phyloP scores from a whole-genome alignment of 169 alveolate genomes.

The Eimeria maxima region DNA sequence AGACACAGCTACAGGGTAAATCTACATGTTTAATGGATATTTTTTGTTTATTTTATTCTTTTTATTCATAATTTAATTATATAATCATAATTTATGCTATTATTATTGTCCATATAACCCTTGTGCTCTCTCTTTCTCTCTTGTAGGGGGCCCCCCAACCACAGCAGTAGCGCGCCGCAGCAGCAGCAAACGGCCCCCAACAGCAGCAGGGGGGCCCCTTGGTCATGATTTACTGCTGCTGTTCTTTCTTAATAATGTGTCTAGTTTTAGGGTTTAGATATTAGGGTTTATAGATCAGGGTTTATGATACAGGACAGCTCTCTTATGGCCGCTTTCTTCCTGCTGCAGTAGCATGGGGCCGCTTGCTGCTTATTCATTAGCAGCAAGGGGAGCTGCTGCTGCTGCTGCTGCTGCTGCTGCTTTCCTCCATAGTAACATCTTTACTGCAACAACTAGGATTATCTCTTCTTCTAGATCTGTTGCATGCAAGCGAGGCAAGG shows the following conservation, averaged over 20 bases:
- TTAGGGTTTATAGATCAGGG: background rate
- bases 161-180: background rate
- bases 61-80: too few relatives aligned
- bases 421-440: too few relatives aligned
- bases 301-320: background rate
- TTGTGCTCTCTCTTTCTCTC: background rate
- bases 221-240: background rate
- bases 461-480: background rate
- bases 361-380: too few relatives aligned
- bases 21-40: background rate
- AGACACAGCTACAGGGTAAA: background rate
- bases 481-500: slow-evolving; percentile 6
- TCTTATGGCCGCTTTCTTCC: background rate
- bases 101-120: too few relatives aligned
- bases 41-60: too few relatives aligned
- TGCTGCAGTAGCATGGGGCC: background rate
- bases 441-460: background rate
- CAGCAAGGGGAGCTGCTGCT: slow-evolving; percentile 33
- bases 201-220: background rate
- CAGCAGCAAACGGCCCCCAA: background rate
- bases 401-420: slow-evolving; percentile 8
- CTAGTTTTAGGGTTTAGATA: background rate
- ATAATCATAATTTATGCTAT: too few relatives aligned
- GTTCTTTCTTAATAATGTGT: background rate
- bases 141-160: slow-evolving; percentile 3